Base-by-base conservation (phyloP, 2,329 filamentous ascomycete genomes). In the Cladophialophora exuberans region DNA sequence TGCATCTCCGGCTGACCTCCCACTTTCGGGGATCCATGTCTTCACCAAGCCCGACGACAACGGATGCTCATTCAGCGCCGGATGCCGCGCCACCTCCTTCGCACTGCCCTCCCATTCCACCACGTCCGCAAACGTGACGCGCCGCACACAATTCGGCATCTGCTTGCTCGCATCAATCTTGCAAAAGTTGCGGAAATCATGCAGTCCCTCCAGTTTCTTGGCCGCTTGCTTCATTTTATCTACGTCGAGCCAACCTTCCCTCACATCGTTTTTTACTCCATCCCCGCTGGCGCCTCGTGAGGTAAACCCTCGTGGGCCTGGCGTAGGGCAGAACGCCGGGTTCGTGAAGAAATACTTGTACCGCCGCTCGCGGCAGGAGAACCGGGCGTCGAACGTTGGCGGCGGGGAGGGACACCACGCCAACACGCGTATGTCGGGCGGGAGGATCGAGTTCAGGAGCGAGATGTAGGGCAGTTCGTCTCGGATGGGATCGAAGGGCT, bases 331-430 rank as follows among this genome's bases (percentile, higher is more conserved):
- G 67, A 90, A 96, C 1, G 88, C 89, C 0, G 94, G 94, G 69
- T 97, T 90, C 0, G 94, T 97, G 76, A 99, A 99, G 78, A 96
- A 97, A 74, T 99, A 99, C 54, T 90, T 86, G 76, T 99, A 99
- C 62, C 89, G 87, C 18, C 94, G 83, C 73, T 97, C 91, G 59
- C 87, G 84, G 73, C 94, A 99, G 50, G 89, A 91, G 79, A 97
- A 97, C 35, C 94, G 86, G 3, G 94, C 94, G 28, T 89, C 91
- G 72, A 99, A 99, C 58, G 83, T 83, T 6, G 81, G 73, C 0
- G 92, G 90, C 13, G 88, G 89, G 25, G 83, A 79, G 0, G 93
- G 90, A 69, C 92, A 96, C 94, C 94, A 99, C 2, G 94, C 94
- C 30, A 97, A 81, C 55, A 96, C 79, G 57, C 90, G 84, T 66